Evolutionary conservation across 1,284 basidiomycete genomes (phyloP).

Genomic region (Neolentinus lepideus): DNA sequence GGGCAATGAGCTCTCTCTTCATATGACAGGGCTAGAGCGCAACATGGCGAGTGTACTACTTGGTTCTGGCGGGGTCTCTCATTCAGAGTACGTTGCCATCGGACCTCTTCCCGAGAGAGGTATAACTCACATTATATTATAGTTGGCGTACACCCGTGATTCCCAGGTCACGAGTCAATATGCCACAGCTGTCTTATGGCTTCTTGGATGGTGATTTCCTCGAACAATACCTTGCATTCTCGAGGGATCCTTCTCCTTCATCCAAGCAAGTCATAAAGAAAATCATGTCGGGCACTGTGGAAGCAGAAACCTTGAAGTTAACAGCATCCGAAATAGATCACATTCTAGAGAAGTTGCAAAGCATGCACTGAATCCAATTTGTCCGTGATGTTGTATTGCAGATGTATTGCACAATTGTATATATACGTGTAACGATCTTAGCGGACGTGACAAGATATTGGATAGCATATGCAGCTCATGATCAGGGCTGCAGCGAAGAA

Average conservation of each 20-base stretch:
- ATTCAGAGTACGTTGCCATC: constrained; percentile 47
- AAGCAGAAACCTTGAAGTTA: constrained; percentile 45
- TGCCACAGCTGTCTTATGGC: constrained; percentile 52
- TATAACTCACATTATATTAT: background rate
- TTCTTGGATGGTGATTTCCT: constrained; percentile 91
- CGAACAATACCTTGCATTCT: constrained; percentile 53
- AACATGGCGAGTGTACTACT: constrained; percentile 59
- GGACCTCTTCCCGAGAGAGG: too few relatives aligned
- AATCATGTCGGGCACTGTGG: constrained; percentile 45
- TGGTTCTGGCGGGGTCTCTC: constrained; percentile 54
- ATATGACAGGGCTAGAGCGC: constrained; percentile 70
- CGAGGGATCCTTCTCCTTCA: constrained; percentile 20
- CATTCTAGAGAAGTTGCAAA: constrained; percentile 53
- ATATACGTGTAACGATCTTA: background rate
- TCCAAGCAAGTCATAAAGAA: constrained; percentile 24
- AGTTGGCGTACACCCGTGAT: constrained; percentile 59
- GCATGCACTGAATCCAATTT: constrained; percentile 43
- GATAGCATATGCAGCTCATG: background rate
- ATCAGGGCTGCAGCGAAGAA: background rate
- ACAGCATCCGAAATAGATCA: constrained; percentile 37
- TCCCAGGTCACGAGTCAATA: constrained; percentile 44
- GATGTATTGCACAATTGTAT: background rate
- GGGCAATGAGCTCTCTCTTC: constrained; percentile 43
- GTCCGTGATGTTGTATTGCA: background rate
- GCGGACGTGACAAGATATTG: background rate